A percentile compares a stretch with the other conserved stretches of the same genome.
Evolutionary conservation across 192 early-diverging fungal genomes (phyloP).

Genomic region (Linnemannia schmuckeri): DNA sequence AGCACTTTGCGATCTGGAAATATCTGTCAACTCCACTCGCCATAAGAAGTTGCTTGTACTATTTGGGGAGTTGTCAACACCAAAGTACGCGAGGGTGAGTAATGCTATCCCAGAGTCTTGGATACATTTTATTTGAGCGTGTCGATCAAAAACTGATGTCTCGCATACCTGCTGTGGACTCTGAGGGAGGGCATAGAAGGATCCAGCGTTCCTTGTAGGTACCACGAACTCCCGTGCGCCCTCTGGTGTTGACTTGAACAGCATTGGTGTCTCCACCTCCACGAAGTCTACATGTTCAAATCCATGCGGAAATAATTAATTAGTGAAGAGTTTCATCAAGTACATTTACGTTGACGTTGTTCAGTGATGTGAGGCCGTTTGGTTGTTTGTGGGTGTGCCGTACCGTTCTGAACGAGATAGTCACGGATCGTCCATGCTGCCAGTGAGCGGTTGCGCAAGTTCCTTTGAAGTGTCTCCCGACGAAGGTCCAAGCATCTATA

Average conservation of each 20-base stretch:
- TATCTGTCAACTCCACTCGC: constrained; percentile 90
- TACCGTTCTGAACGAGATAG: constrained; percentile 75
- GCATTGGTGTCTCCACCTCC: constrained; percentile 93
- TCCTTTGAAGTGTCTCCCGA: constrained; percentile 78
- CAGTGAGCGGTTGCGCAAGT: constrained; percentile 77
- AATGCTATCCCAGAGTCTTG: background rate
- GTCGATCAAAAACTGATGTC: background rate
- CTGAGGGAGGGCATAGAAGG: constrained; percentile 91
- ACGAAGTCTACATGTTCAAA: constrained; percentile 68
- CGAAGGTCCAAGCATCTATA: constrained; percentile 89
- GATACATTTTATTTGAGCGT: background rate
- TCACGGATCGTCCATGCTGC: constrained; percentile 76
- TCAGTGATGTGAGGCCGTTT: background rate
- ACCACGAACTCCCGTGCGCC: constrained; percentile 96
- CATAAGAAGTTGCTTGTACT: constrained; percentile 97
- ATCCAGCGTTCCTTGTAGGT: constrained; percentile 80
- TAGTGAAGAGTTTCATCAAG: background rate
- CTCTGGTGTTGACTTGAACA: constrained; percentile 95
- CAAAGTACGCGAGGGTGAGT: background rate
- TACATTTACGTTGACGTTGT: background rate
- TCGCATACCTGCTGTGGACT: constrained; percentile 84
- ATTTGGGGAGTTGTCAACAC: constrained; percentile 14
- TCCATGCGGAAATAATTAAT: background rate
- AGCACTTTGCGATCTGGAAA: constrained; percentile 94
- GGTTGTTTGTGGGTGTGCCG: background rate